A percentile compares a stretch with the other conserved stretches of the same genome.
These are phyloP conservation scores for Malassezia restricta DNA, from an alignment of 1,284 basidiomycete species.

Conservation along the genomic window DNA sequence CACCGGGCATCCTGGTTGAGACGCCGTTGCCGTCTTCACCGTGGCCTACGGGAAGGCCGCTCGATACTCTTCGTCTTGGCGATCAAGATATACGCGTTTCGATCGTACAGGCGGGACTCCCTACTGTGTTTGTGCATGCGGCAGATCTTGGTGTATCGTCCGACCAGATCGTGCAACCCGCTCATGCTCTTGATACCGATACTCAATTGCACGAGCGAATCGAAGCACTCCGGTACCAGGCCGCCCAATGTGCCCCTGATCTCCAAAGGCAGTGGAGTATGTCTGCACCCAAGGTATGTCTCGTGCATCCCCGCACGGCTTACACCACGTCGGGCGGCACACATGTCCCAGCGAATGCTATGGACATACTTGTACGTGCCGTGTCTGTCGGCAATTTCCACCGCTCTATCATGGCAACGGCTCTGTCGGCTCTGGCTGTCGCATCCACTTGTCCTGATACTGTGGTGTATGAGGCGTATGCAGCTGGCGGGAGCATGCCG, in stretches of 20 bases:
- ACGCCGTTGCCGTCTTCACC: slow-evolving; percentile 21
- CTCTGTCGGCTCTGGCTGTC: slow-evolving; percentile 31
- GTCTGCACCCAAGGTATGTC: slow-evolving; percentile 40
- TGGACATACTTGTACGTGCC: slow-evolving; percentile 33
- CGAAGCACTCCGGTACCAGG: slow-evolving; percentile 26
- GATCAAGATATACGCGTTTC: slow-evolving; percentile 19
- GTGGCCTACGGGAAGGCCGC: slow-evolving; percentile 24
- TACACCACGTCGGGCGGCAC: slow-evolving; percentile 29
- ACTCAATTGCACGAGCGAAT: slow-evolving; percentile 15
- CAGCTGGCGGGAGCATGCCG: background rate
- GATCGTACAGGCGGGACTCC: slow-evolving; percentile 36
- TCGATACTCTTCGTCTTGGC: slow-evolving; percentile 19
- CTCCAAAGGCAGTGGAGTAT: slow-evolving; percentile 20
- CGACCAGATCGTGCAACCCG: slow-evolving; percentile 13
- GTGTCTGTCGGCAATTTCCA: slow-evolving; percentile 37
- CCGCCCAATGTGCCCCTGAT: slow-evolving; percentile 17
- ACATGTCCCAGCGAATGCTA: slow-evolving; percentile 9
- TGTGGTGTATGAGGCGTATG: slow-evolving; percentile 18
- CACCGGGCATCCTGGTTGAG: slow-evolving; percentile 30
- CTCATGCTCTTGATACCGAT: slow-evolving; percentile 28
- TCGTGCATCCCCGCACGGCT: slow-evolving; percentile 24
- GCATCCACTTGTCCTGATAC: slow-evolving; percentile 19
- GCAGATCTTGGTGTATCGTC: slow-evolving; percentile 8
- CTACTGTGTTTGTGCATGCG: slow-evolving; percentile 34
- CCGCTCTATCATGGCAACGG: slow-evolving; percentile 35